Evolutionary conservation across 2,329 filamentous ascomycete species (phyloP).

Genomic region (Zasmidium angulare): DNA sequence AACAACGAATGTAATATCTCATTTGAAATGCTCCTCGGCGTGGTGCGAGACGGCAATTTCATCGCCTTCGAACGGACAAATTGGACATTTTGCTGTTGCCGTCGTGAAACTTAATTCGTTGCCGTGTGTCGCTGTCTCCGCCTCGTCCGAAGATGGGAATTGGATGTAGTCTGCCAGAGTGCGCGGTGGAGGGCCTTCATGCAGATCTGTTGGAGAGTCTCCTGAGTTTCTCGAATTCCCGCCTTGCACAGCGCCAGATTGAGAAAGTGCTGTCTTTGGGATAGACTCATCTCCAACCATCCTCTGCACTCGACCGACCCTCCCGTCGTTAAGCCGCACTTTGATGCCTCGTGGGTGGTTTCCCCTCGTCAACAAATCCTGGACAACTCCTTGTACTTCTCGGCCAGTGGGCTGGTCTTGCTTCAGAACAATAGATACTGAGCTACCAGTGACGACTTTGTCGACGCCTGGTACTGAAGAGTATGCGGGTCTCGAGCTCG

Average conservation of each 20-base stretch:
- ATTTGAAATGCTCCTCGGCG: conserved; percentile 58
- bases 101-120: conserved; percentile 23
- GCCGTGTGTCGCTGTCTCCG: conserved; percentile 12
- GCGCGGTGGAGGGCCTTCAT: conserved; percentile 24
- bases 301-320: conserved; percentile 71
- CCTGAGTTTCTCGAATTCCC: background rate
- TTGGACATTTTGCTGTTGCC: conserved; percentile 54
- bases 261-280: background rate
- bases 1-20: background rate
- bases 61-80: conserved; percentile 69
- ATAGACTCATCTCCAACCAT: conserved; percentile 41
- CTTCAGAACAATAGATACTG: conserved; percentile 73
- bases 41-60: conserved; percentile 67
- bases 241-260: background rate
- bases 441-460: conserved; percentile 60
- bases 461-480: conserved; percentile 30
- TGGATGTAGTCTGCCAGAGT: conserved; percentile 32
- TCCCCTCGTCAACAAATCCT: conserved; percentile 68
- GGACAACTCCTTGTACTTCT: conserved; percentile 66
- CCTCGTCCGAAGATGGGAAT: conserved; percentile 27
- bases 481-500: background rate
- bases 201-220: conserved; percentile 7
- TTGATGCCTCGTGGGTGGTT: conserved; percentile 79
- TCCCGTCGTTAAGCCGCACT: conserved; percentile 63
- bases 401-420: conserved; percentile 72